phyloP scores from a whole-genome alignment of 2,329 filamentous ascomycete species.

The Nemania bipapillata region DNA sequence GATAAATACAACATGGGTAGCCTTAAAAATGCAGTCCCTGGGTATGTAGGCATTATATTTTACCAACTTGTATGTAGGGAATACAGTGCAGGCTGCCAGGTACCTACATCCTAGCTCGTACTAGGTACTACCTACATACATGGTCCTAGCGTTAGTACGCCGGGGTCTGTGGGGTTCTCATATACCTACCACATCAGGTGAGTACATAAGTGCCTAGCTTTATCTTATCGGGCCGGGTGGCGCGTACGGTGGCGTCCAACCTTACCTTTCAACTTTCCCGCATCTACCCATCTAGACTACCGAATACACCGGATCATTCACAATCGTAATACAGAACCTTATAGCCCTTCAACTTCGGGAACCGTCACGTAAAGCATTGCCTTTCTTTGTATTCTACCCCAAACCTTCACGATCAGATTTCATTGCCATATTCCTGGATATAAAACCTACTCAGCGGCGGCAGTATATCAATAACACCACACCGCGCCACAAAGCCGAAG shows the following conservation, averaged over 20 bases:
- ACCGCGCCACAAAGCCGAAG: not conserved
- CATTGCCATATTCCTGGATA: not conserved
- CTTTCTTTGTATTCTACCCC: no score
- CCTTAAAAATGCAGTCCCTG: no score
- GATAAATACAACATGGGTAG: no score
- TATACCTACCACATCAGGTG: not conserved
- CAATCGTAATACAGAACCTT: no score
- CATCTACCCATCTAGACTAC: not conserved
- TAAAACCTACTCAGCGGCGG: no score
- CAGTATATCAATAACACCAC: not conserved
- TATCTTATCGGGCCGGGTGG: conserved; percentile 41
- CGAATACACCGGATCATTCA: no score
- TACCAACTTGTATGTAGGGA: no score
- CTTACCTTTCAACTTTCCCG: not conserved
- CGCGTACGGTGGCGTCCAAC: not conserved
- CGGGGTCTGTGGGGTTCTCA: not conserved
- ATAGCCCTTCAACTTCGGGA: no score
- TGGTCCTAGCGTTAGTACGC: not conserved
- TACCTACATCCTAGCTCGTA: not conserved
- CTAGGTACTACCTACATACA: no score
- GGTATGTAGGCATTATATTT: no score
- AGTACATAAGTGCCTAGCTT: conserved; percentile 37
- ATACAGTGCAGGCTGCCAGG: not conserved
- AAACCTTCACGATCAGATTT: not conserved
- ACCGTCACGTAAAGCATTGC: no score